Evolutionary conservation across 2,329 filamentous ascomycete genomes (phyloP), one percentile per base, ranked within the genome.

Genomic region (Fusarium buharicum): DNA sequence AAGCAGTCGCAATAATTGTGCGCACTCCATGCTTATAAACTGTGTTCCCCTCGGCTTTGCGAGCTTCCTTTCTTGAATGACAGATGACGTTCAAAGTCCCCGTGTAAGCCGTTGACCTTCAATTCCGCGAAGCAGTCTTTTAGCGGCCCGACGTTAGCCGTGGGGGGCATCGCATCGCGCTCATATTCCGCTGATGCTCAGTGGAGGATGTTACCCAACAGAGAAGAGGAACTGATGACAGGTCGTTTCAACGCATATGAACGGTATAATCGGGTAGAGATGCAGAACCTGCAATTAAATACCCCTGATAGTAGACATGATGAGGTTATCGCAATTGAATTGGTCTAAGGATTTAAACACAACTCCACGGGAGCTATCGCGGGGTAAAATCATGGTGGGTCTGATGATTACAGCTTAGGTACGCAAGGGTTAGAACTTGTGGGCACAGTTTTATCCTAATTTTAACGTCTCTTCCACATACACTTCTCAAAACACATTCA

Each of bases 111-210:
- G 68, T 54, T 43, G 36, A 46, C 46, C 43, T 33, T 20, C 55
- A 60, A 62, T 72, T 72, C 70, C 69, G 70, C 69, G 48, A 55
- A 58, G 53, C 40, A 66, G 43, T 63, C 36, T 44, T 45, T 46
- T 17, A 41, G 62, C 69, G 66, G 64, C 66, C 70, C 71, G 71
- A 72, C 52, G 66, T 67, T 73, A 73, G 61, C 71, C 71, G 70
- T 40, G 34, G 38, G 38, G 55, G 40, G 30, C 12, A 31, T 31
- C 14, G 30, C 53, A 62, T 44, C 38, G 55, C 55, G 55, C 56
- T 37, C 45, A 18, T 37, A 60, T 72, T 72, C 70, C 69, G 70
- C 66, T 44, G 33, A 43, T 17, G 24, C 12, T 27, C 14, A 37
- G 50, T 22, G 39, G 17, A 43, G 39, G 14, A 58, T 58, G 39